Evolutionary conservation across 768 basidiomycete genomes (phyloP), one percentile per base, ranked within the genome.

Genomic region (Suillus brevipes): DNA sequence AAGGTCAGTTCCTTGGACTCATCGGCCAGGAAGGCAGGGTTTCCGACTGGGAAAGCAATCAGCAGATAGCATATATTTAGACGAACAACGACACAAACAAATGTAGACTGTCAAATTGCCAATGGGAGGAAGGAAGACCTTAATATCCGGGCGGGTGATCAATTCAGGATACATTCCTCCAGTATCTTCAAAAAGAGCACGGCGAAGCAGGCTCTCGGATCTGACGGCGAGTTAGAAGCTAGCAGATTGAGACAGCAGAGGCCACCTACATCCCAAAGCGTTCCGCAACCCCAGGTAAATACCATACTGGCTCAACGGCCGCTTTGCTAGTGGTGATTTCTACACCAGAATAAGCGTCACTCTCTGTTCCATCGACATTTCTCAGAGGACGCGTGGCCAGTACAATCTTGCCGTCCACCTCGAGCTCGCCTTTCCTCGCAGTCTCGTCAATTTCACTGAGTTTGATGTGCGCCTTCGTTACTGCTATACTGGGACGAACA

Each of bases 221-320:
- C 91, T 93, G 72, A 14, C 14, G 38, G 56, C 14, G 14, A 62
- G 58, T 31, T 8, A 55, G 43, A 55, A 52, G 47, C 23, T 20
- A 64, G 52, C 23, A 31, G 40, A 40, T 58, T 47, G 56, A 60
- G 25, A 61, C 13, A 34, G 28, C 12, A 57, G 34, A 1, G 49
- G 64, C 13, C 50, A 82, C 91, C 73, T 70, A 92, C 93, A 97
- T 95, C 25, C 89, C 91, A 71, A 99, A 94, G n/a, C 97, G 82
- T 69, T 93, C 91, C 0, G 97, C 97, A 2, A 99, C 88, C 13
- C 95, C 94, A 52, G 96, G 96, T 1, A 97, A 79, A 74, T 91
- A 94, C 96, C 96, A 98, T 16, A 98, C 95, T 0, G 96, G 97
- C 73, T 98, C 97, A 9, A 98, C 90, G 0, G 97, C 96, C 0